These are phyloP conservation scores for Fusarium hostae DNA, from an alignment of 2,329 filamentous ascomycete genomes.

Conservation along the genomic window DNA sequence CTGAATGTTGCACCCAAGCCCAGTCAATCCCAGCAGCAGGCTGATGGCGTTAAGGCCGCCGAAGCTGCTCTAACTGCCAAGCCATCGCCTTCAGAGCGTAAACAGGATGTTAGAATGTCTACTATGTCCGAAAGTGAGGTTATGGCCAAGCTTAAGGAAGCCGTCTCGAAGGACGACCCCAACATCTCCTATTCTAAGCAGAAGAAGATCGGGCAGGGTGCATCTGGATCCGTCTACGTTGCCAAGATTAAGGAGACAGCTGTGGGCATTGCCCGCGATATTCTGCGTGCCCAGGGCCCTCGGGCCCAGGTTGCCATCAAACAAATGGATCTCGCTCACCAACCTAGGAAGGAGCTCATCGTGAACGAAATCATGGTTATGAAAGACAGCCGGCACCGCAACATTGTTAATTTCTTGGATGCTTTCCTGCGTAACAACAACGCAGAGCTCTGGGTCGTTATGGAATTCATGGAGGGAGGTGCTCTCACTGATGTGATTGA, in stretches of 20 bases:
- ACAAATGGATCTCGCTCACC: slow-evolving; percentile 98
- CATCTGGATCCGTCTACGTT: slow-evolving; percentile 97
- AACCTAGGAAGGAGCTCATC: slow-evolving; percentile 96
- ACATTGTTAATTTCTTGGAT: slow-evolving; percentile 99
- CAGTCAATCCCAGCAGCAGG: slow-evolving; percentile 57
- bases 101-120: slow-evolving; percentile 97
- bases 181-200: slow-evolving; percentile 98
- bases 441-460: slow-evolving; percentile 97
- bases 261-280: slow-evolving; percentile 82
- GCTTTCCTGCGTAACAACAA: slow-evolving; percentile 96
- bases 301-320: slow-evolving; percentile 97
- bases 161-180: slow-evolving; percentile 95
- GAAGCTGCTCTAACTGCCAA: slow-evolving; percentile 91
- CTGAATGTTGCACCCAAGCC: slow-evolving; percentile 81
- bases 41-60: slow-evolving; percentile 84
- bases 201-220: slow-evolving; percentile 99
- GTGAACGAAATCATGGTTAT: slow-evolving; percentile 99
- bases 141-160: slow-evolving; percentile 93
- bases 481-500: slow-evolving; percentile 98
- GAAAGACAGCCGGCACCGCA: slow-evolving; percentile 98
- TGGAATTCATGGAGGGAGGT: slow-evolving; percentile 99
- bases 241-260: slow-evolving; percentile 93
- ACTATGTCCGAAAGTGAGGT: slow-evolving; percentile 98
- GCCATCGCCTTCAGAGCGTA: slow-evolving; percentile 74
- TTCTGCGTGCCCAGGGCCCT: slow-evolving; percentile 81